Conservation (phyloP, 208 protist species). For the Wallacemonas collosoma region DNA sequence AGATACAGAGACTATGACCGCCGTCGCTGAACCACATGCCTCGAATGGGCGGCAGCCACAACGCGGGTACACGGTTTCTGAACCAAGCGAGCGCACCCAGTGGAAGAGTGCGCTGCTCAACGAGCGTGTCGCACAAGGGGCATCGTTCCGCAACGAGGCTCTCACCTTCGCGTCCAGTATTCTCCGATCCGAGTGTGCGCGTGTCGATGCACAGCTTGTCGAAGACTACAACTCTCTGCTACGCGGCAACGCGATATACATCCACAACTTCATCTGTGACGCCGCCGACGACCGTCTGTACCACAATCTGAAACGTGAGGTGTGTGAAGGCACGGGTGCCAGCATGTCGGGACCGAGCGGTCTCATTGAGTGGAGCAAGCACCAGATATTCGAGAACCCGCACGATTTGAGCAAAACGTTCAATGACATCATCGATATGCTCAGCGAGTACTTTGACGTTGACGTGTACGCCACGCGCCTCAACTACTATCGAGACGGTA, state of each 20-base stretch:
- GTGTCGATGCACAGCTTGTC: slow-evolving; percentile 69
- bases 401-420: slow-evolving; percentile 82
- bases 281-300: slow-evolving; percentile 66
- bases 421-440: slow-evolving; percentile 84
- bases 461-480: slow-evolving; percentile 91
- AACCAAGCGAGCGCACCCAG: neutral
- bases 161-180: slow-evolving; percentile 61
- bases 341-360: slow-evolving; percentile 48
- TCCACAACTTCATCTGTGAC: slow-evolving; percentile 79
- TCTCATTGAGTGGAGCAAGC: slow-evolving; percentile 92
- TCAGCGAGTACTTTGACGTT: slow-evolving; percentile 89
- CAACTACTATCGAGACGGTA: slow-evolving; percentile 92
- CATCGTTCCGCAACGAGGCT: slow-evolving; percentile 69
- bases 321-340: slow-evolving; percentile 67
- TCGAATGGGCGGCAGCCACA: no score
- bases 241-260: slow-evolving; percentile 85
- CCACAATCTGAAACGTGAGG: slow-evolving; percentile 64
- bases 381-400: slow-evolving; percentile 92
- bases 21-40: no score
- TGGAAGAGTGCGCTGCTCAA: slow-evolving; percentile 54
- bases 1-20: no score
- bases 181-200: slow-evolving; percentile 66
- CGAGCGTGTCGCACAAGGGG: slow-evolving; percentile 36
- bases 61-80: no score
- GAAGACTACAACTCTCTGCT: slow-evolving; percentile 74